These are phyloP conservation scores for Candida nonsorbophila DNA, from an alignment of 805 yeast genomes.

Conservation along the genomic window DNA sequence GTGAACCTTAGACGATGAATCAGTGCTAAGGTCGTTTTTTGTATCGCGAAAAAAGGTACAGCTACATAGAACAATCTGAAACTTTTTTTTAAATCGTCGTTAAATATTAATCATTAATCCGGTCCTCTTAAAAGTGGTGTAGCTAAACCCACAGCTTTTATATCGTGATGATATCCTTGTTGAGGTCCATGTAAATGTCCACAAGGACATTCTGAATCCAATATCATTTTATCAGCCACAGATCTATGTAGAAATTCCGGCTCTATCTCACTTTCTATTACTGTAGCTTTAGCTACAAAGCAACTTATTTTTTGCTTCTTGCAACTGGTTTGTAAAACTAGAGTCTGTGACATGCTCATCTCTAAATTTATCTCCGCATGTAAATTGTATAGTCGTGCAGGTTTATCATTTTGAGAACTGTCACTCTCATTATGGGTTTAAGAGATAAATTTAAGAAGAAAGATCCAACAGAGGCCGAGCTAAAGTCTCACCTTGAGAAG, in stretches of 20 bases:
- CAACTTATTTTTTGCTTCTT: no score
- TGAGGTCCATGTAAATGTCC: constrained; percentile 25
- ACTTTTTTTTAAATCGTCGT: neutral
- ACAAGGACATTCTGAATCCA: constrained; percentile 18
- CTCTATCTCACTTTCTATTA: no score
- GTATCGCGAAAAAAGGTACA: neutral
- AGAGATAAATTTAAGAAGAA: constrained; percentile 43
- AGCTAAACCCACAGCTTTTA: constrained; percentile 18
- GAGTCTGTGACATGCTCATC: no score
- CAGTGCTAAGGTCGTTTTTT: constrained; percentile 1
- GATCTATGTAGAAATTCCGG: no score
- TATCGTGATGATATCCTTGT: constrained; percentile 18
- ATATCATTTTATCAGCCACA: no score
- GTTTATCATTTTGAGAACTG: neutral
- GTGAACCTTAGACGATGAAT: constrained; percentile 1
- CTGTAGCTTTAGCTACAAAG: no score
- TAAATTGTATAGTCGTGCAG: no score
- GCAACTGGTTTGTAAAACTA: no score
- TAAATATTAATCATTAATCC: constrained; percentile 8
- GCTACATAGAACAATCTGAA: neutral
- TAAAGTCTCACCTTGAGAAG: constrained; percentile 32
- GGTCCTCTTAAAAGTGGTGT: constrained; percentile 21
- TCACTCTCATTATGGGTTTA: constrained; percentile 34
- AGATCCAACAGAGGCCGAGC: constrained; percentile 46
- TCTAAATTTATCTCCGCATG: no score